These are phyloP conservation scores for Solanum raphanifolium DNA, from an alignment of 257 asterid genomes.

Conservation along the genomic window DNA sequence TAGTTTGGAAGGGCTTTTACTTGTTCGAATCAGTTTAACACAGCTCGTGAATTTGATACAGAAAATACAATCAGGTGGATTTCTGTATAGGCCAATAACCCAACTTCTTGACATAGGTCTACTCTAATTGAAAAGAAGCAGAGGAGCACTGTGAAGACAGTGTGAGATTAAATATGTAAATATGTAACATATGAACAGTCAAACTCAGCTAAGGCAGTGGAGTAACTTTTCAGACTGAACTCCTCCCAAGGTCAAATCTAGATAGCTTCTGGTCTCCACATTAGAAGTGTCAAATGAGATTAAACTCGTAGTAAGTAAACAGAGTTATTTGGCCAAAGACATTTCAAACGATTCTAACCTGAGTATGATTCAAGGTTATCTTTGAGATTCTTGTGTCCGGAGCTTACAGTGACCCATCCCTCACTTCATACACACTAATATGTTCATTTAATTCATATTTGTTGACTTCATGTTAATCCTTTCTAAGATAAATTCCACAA, in stretches of 20 bases:
- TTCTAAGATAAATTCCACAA: background rate
- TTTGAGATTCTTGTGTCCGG: background rate
- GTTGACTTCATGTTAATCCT: background rate
- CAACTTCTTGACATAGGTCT: background rate
- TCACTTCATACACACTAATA: background rate
- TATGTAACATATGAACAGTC: background rate
- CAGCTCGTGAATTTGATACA: background rate
- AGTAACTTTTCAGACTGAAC: background rate
- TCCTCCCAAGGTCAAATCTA: background rate
- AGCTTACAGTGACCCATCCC: background rate
- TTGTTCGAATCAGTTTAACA: background rate
- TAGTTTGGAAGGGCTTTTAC: background rate
- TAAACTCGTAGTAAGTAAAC: background rate
- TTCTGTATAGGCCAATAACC: background rate
- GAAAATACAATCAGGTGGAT: background rate
- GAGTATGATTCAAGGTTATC: background rate
- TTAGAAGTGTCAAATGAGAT: background rate
- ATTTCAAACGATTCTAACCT: background rate
- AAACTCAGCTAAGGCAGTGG: background rate
- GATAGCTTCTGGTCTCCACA: background rate
- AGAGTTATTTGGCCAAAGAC: background rate
- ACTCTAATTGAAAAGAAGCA: background rate
- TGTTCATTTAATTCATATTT: background rate
- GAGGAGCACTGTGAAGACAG: background rate
- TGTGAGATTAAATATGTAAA: background rate